phyloP scores from a whole-genome alignment of 1,139 yeast genomes.

The Suhomyces wounanorum region DNA sequence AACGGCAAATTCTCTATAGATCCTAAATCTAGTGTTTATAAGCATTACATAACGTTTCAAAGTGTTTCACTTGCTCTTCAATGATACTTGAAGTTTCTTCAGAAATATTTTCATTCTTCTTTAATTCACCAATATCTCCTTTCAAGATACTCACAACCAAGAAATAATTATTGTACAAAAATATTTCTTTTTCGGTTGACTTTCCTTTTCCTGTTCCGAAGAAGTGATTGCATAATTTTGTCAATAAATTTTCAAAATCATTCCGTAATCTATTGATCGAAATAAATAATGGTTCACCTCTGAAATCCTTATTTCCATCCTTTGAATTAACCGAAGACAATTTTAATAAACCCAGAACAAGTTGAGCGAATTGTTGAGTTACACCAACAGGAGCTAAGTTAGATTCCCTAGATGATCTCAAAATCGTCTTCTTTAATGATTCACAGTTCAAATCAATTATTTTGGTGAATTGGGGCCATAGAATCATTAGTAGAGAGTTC shows the following conservation, averaged over 20 bases:
- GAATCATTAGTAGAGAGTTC: conserved; percentile 60
- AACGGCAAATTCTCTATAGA: neutral
- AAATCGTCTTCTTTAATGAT: conserved; percentile 51
- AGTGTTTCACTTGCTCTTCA: conserved; percentile 60
- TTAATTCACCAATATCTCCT: conserved; percentile 46
- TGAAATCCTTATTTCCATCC: conserved; percentile 25
- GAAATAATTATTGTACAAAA: conserved; percentile 76
- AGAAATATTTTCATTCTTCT: conserved; percentile 39
- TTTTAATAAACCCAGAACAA: conserved; percentile 70
- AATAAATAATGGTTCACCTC: conserved; percentile 70
- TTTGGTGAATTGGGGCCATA: conserved; percentile 88
- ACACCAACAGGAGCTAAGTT: conserved; percentile 57
- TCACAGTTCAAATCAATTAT: conserved; percentile 79
- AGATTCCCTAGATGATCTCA: conserved; percentile 31
- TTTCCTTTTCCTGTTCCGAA: conserved; percentile 40
- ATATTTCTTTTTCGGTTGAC: conserved; percentile 59
- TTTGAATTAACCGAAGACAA: conserved; percentile 38
- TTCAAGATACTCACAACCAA: conserved; percentile 51
- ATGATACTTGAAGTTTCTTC: conserved; percentile 46
- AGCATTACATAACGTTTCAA: conserved; percentile 61
- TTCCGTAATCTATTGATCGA: conserved; percentile 69
- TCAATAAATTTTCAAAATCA: conserved; percentile 77
- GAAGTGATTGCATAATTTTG: conserved; percentile 57
- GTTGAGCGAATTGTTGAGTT: conserved; percentile 79
- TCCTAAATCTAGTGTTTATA: conserved; percentile 31